phyloP scores from a whole-genome alignment of 2,329 filamentous ascomycete genomes.

The Cladophialophora bantiana region DNA sequence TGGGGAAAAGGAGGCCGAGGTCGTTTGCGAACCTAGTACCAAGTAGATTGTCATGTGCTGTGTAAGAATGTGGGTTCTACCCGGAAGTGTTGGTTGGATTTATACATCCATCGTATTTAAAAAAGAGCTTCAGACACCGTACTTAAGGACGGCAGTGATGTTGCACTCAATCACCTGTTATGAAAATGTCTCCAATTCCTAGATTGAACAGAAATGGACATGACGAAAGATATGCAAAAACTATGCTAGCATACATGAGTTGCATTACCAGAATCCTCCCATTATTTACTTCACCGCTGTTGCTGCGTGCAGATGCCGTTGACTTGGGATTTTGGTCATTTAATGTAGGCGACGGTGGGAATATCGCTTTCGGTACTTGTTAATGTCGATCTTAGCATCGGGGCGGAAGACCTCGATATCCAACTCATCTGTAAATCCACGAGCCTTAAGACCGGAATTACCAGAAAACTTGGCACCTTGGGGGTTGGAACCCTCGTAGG shows the following conservation, averaged over 20 bases:
- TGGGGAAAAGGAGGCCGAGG: background rate
- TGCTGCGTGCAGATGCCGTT: conserved; percentile 24
- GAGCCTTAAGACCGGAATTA: conserved; percentile 31
- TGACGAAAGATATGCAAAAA: conserved; percentile 16
- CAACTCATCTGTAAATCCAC: conserved; percentile 23
- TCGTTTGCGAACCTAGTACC: background rate
- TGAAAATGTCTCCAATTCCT: conserved; percentile 12
- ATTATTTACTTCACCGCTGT: conserved; percentile 27
- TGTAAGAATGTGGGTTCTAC: background rate
- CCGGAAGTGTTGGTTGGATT: background rate
- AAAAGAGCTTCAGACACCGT: background rate
- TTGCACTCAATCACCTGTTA: conserved; percentile 14
- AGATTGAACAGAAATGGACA: conserved; percentile 12
- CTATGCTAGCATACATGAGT: conserved; percentile 26
- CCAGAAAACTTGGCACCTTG: conserved; percentile 24
- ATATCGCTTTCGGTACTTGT: conserved; percentile 29
- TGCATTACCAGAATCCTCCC: conserved; percentile 23
- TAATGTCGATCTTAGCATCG: conserved; percentile 26
- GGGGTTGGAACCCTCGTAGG: conserved; percentile 27
- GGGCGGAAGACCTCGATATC: conserved; percentile 16
- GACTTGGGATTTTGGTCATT: conserved; percentile 1
- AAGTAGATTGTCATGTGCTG: background rate
- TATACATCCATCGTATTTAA: background rate
- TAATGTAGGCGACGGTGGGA: conserved; percentile 27
- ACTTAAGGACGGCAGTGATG: conserved; percentile 4